phyloP scores from a whole-genome alignment of 2,329 filamentous ascomycete genomes.

The Drechmeria coniospora region DNA sequence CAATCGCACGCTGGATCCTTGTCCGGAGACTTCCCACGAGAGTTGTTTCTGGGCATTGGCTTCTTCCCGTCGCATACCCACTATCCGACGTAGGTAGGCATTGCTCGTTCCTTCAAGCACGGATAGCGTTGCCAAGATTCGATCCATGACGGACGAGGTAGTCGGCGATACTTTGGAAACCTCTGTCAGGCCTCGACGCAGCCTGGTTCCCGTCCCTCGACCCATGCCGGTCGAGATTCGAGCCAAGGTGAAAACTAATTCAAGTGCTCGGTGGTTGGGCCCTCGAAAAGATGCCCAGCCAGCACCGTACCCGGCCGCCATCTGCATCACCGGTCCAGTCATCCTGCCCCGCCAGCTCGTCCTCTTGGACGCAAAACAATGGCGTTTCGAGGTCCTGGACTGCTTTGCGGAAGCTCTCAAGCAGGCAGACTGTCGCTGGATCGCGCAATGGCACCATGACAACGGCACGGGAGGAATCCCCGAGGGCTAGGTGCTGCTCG shows the following conservation, averaged over 20 bases:
- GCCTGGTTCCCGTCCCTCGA: too few species aligned
- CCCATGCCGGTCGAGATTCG: too few species aligned
- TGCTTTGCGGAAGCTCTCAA: conserved; percentile 42
- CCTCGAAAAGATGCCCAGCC: conserved; percentile 47
- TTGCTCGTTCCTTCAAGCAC: too few species aligned
- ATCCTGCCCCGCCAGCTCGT: conserved; percentile 50
- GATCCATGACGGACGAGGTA: too few species aligned
- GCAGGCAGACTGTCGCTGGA: conserved; percentile 45
- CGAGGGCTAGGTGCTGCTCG: conserved; percentile 44
- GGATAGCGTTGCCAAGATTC: too few species aligned
- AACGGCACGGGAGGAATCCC: conserved; percentile 46
- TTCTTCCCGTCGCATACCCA: too few species aligned
- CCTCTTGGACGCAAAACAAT: conserved; percentile 41
- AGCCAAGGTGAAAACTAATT: conserved; percentile 1
- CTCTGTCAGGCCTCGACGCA: too few species aligned
- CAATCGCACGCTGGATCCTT: too few species aligned
- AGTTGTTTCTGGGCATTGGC: too few species aligned
- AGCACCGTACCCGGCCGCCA: conserved; percentile 40
- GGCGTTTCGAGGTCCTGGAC: conserved; percentile 37
- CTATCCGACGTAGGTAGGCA: too few species aligned
- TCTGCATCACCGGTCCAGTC: conserved; percentile 52
- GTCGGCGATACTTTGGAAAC: too few species aligned
- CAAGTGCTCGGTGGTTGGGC: conserved; percentile 11
- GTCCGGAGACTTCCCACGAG: too few species aligned
- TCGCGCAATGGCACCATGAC: conserved; percentile 72